Base-by-base conservation (phyloP, 176 grass and related monocot species). In the Triticum monococcum region DNA sequence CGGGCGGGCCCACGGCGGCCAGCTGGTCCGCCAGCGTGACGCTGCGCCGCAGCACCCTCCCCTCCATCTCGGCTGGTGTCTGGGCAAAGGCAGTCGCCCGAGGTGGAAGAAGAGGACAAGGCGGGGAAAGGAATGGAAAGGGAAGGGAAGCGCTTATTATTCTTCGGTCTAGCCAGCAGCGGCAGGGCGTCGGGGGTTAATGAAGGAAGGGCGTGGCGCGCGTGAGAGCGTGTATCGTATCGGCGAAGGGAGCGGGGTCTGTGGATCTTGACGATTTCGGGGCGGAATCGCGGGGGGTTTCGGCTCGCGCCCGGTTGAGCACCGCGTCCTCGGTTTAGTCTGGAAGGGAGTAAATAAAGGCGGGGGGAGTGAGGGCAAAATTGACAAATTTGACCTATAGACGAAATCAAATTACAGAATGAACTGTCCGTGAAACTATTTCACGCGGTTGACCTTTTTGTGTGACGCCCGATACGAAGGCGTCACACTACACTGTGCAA, bases 11-110 rank as follows among this genome's bases (percentile, higher is more conserved):
- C 38, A 87, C 89, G 8, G 90, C 87, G 20, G 95, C 87, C 14
- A 98, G 91, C 92, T 95, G 93, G 74, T 98, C 89, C 17, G 95
- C 92, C 59, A 98, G 93, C 79, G 93, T 95, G 5, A 95, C 89
- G 87, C 90, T 89, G 64, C 88, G 93, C 45, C 89, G 89, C 43
- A 92, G 61, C 75, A 93, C 89, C 89, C 85, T 67, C 70, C 93
- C 89, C 32, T 92, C 87, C 93, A 91, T 59, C 56, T 59, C 56
- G 56, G 56, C 3, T 2, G 56, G 56, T 3, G 56, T 22, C 56
- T 22, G 56, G 56, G 22, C 56, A 59, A 46, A 46, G 43, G 43
- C 43, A 46, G 43, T 46, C 43, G 56, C 20, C 56, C 7, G 56
- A 9, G 56, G 56, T 59, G 36, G 68, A 7, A 5, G 32, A 69